Percentiles rank a stretch among this genome's conserved stretches.
phyloP scores from a whole-genome alignment of 2,329 filamentous ascomycete species.

The Stachybotrys elegans region DNA sequence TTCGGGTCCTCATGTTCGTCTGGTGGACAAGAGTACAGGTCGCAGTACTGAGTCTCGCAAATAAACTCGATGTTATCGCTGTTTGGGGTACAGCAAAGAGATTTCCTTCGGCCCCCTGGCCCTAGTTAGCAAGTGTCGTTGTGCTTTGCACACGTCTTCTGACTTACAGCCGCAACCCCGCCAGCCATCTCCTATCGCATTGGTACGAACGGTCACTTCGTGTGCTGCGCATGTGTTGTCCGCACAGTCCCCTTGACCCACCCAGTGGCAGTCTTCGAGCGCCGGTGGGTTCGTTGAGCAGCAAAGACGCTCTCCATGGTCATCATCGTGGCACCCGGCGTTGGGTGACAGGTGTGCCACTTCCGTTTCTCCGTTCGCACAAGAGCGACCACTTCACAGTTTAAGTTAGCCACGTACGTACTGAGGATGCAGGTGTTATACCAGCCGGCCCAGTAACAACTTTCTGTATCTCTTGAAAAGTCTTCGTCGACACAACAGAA shows the following conservation, averaged over 20 bases:
- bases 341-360: constrained; percentile 2
- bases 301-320: constrained; percentile 1
- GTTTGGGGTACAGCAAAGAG: no score
- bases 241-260: constrained; percentile 9
- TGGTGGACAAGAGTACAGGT: no score
- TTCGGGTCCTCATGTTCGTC: no score
- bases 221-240: constrained; percentile 9
- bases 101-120: constrained; percentile 3
- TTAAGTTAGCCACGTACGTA: neutral
- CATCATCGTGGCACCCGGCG: neutral
- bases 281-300: constrained; percentile 1
- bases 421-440: neutral
- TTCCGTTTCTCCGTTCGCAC: constrained; percentile 1
- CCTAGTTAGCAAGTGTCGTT: no score
- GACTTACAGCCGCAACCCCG: constrained; percentile 5
- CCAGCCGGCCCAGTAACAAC: constrained; percentile 6
- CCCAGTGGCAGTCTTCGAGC: constrained; percentile 9
- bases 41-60: no score
- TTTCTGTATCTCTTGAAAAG: constrained; percentile 2
- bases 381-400: neutral
- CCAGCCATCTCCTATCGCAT: neutral
- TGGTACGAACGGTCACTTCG: constrained; percentile 6
- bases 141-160: neutral
- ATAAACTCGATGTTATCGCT: no score
- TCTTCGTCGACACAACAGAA: constrained; percentile 9